A percentile compares a stretch with the other conserved stretches of the same genome.
Evolutionary conservation across 495 filamentous ascomycete species (phyloP).

Genomic region (Platismatia glauca): DNA sequence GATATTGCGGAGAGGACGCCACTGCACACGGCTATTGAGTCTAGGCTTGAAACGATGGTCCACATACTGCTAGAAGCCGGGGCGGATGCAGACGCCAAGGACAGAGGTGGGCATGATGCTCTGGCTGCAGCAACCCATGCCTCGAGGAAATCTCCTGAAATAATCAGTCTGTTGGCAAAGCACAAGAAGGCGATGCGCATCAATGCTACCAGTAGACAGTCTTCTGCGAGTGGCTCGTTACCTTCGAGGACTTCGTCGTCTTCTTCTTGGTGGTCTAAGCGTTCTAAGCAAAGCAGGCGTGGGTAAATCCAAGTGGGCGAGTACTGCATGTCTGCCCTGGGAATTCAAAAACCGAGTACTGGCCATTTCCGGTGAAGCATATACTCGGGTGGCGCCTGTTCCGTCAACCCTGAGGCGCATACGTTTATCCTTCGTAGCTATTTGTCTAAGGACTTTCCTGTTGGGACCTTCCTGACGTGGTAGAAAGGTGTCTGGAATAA

Average conservation of each 20-base stretch:
- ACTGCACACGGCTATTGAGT: constrained; percentile 23
- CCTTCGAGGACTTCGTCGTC: constrained; percentile 4
- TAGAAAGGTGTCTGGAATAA: too few species aligned
- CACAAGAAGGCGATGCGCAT: constrained; percentile 7
- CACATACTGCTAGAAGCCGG: constrained; percentile 17
- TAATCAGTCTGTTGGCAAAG: constrained; percentile 15
- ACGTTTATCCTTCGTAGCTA: too few species aligned
- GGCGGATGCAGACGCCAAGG: constrained; percentile 17
- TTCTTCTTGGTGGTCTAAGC: constrained; percentile 5
- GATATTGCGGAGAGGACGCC: constrained; percentile 21
- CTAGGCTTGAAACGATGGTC: constrained; percentile 19
- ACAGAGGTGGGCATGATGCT: constrained; percentile 16
- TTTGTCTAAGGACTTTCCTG: too few species aligned
- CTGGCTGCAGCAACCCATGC: constrained; percentile 16
- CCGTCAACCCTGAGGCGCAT: neutral
- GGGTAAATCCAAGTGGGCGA: neutral
- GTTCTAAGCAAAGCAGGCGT: neutral
- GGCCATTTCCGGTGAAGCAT: neutral
- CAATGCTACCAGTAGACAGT: neutral
- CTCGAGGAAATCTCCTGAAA: constrained; percentile 19
- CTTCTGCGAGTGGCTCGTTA: neutral
- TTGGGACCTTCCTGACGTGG: too few species aligned
- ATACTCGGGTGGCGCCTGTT: neutral
- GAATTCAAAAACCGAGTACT: neutral
- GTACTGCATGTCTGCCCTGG: neutral